Base-by-base conservation (phyloP, 306 rosid genomes). In the Cajanus cajan region DNA sequence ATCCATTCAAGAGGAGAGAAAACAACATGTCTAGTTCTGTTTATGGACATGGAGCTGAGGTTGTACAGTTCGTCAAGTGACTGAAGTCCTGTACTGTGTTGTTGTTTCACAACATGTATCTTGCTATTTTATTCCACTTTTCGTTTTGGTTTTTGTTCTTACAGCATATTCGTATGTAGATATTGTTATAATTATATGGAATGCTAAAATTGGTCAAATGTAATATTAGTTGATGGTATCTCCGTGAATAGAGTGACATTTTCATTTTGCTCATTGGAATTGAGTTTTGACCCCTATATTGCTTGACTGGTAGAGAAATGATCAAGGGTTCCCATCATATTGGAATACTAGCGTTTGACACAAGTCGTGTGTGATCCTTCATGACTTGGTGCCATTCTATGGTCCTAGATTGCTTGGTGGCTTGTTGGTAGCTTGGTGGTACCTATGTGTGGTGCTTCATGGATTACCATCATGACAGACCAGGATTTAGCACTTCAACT, bases 161-260 rank as follows among this genome's bases (percentile, higher is more conserved):
- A 22, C 71, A 64, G 6, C 62, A 71, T 71, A 70, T 75, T 76
- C 47, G 33, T 34, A 50, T 58, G 85, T 79, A 75, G 73, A 78
- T 84, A 70, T 69, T 45, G 68, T 61, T 61, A 8, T 14, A 61
- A 61, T 16, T 14, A 47, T 36, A 2, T 71, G 85, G 70, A 65
- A 72, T 59, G 36, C 18, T 28, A 50, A 40, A 79, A 74, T 39
- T 36, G 10, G 68, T 82, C 77, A 64, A 74, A 70, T 65, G 86
- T 47, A 65, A 74, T 36, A 76, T 71, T 51, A 48, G 40, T 67
- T 33, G 59, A 19, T 74, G 52, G 45, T 63, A 70, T 61, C 74
- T 39, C 33, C 21, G 4, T 31, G 10, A n/a, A 16, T 10, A 22
- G n/a, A n/a, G 1, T 25, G 9, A 33, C 4, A 8, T 37, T 18